Evolutionary conservation across 805 yeast species (phyloP).

Genomic region (Metschnikowia borealis): DNA sequence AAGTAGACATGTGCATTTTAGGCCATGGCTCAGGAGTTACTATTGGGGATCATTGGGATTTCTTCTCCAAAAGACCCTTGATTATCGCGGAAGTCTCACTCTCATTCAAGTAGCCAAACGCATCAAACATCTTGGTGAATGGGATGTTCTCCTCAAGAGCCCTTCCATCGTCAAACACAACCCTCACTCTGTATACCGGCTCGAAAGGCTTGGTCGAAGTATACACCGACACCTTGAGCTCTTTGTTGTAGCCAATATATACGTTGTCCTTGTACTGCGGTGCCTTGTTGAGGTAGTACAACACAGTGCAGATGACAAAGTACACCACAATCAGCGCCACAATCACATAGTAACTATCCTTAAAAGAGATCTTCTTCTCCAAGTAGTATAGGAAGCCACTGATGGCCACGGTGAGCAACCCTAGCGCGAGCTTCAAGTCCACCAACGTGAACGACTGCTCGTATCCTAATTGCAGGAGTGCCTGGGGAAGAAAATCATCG

Average conservation of each 20-base stretch:
- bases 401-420: slow-evolving; percentile 42
- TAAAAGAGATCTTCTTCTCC: slow-evolving; percentile 48
- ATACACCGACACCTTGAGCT: slow-evolving; percentile 35
- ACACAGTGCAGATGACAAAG: slow-evolving; percentile 30
- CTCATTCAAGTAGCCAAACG: slow-evolving; percentile 41
- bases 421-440: slow-evolving; percentile 48
- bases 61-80: slow-evolving; percentile 17
- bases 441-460: slow-evolving; percentile 42
- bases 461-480: slow-evolving; percentile 43
- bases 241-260: slow-evolving; percentile 39
- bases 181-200: slow-evolving; percentile 40
- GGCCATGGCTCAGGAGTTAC: no score
- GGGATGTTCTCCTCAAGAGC: slow-evolving; percentile 26
- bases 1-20: no score
- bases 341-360: slow-evolving; percentile 35
- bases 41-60: background rate
- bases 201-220: slow-evolving; percentile 39
- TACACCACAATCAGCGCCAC: slow-evolving; percentile 35
- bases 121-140: slow-evolving; percentile 41
- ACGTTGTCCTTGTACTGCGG: slow-evolving; percentile 41
- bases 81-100: slow-evolving; percentile 29
- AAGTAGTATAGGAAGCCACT: slow-evolving; percentile 45
- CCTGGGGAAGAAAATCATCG: slow-evolving; percentile 45
- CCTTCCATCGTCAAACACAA: slow-evolving; percentile 26
- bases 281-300: slow-evolving; percentile 31